Percentiles rank a stretch among this genome's conserved stretches.
Evolutionary conservation across 257 asterid species (phyloP).

Genomic region (Jacaranda copaia): DNA sequence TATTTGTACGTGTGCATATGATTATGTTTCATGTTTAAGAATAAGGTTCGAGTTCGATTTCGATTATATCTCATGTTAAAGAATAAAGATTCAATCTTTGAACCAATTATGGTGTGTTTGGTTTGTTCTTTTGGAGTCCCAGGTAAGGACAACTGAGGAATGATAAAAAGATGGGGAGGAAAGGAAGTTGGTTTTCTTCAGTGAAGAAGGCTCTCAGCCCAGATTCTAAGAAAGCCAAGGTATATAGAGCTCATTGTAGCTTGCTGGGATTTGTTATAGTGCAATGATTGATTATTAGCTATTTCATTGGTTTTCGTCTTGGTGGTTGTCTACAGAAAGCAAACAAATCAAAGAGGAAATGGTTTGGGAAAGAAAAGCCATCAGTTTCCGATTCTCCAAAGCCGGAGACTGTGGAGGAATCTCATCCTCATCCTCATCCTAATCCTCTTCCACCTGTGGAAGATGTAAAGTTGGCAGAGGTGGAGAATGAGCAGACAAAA

Average conservation of each 20-base stretch:
- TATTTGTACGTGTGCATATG: background rate
- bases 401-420: slow-evolving; percentile 47
- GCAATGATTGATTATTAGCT: slow-evolving; percentile 11
- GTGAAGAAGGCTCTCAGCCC: slow-evolving; percentile 91
- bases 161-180: slow-evolving; percentile 74
- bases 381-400: slow-evolving; percentile 47
- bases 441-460: slow-evolving; percentile 59
- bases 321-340: slow-evolving; percentile 55
- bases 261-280: slow-evolving; percentile 5
- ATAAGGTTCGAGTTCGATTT: slow-evolving; percentile 8
- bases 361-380: slow-evolving; percentile 59
- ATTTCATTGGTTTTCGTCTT: background rate
- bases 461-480: slow-evolving; percentile 61
- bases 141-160: slow-evolving; percentile 54
- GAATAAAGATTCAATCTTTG: slow-evolving; percentile 34
- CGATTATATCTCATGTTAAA: slow-evolving; percentile 1
- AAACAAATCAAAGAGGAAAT: slow-evolving; percentile 50
- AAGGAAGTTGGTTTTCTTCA: slow-evolving; percentile 91
- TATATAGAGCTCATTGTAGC: slow-evolving; percentile 34
- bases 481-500: slow-evolving; percentile 64
- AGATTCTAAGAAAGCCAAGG: slow-evolving; percentile 65
- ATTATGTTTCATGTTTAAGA: slow-evolving; percentile 10
- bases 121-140: background rate
- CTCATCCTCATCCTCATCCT: slow-evolving; percentile 63
- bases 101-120: slow-evolving; percentile 27